Conservation (phyloP, 495 filamentous ascomycete genomes). For the Xylaria scruposa region DNA sequence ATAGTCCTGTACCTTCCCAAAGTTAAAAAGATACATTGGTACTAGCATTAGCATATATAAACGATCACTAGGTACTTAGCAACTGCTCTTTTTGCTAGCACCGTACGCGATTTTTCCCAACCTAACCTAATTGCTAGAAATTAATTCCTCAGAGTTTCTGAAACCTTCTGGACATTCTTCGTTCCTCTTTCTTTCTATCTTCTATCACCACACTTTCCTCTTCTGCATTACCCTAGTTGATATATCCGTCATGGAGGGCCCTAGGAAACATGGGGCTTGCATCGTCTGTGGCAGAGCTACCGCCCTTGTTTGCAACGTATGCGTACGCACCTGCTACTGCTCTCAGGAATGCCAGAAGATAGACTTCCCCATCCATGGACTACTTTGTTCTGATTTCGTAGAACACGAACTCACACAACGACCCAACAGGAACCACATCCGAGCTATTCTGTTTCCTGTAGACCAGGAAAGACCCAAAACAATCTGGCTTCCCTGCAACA, state of each 20-base stretch:
- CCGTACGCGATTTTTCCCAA: too few relatives aligned
- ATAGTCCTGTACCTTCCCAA: neutral
- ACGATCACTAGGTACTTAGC: neutral
- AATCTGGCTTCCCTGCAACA: neutral
- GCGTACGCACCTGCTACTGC: constrained; percentile 5
- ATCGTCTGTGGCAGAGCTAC: constrained; percentile 25
- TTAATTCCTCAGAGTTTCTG: too few relatives aligned
- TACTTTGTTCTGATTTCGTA: neutral
- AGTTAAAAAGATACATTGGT: neutral
- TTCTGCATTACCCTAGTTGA: neutral
- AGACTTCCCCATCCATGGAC: constrained; percentile 2
- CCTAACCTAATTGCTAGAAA: too few relatives aligned
- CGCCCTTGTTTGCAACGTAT: constrained; percentile 15
- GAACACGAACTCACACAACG: neutral
- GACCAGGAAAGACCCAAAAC: neutral
- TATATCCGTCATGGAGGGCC: constrained; percentile 15
- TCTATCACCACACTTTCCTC: neutral
- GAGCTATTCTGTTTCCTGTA: constrained; percentile 2
- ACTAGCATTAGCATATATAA: neutral
- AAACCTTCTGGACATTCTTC: neutral
- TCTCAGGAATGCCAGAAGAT: constrained; percentile 1
- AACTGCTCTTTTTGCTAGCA: too few relatives aligned
- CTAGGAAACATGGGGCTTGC: constrained; percentile 1
- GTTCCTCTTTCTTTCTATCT: neutral
- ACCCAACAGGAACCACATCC: neutral